Percentiles rank a stretch among this genome's conserved stretches.
Evolutionary conservation across 352 stramenopile species (phyloP).

Genomic region (Globisporangium okanoganense): DNA sequence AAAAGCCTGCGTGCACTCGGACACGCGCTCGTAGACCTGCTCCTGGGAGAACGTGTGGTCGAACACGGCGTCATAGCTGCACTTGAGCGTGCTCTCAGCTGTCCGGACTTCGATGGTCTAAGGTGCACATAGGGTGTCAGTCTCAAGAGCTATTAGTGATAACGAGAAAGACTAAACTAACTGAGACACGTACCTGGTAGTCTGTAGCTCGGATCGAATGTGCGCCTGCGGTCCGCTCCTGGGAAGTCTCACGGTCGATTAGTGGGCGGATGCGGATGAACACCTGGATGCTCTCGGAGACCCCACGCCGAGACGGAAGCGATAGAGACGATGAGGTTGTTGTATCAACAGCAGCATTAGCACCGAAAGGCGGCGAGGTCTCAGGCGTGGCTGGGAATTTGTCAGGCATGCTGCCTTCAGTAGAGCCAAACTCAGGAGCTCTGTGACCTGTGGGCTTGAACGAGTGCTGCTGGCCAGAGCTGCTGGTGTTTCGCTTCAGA

Average conservation of each 20-base stretch:
- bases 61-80: constrained; percentile 79
- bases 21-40: constrained; percentile 76
- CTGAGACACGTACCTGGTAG: constrained; percentile 27
- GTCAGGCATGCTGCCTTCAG: constrained; percentile 1
- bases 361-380: background rate
- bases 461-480: background rate
- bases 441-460: background rate
- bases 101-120: constrained; percentile 81
- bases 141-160: background rate
- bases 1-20: constrained; percentile 75
- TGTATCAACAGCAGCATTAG: background rate
- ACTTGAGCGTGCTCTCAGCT: constrained; percentile 68
- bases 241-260: constrained; percentile 59
- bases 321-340: background rate
- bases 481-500: constrained; percentile 1
- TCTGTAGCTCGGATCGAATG: constrained; percentile 47
- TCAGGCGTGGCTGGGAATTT: constrained; percentile 4
- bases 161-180: background rate
- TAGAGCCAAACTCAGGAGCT: background rate
- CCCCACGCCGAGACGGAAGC: constrained; percentile 15
- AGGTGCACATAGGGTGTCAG: background rate
- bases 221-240: constrained; percentile 21
- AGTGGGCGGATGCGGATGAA: constrained; percentile 80
- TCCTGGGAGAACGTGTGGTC: constrained; percentile 68
- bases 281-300: constrained; percentile 78